phyloP scores from a whole-genome alignment of 2,329 filamentous ascomycete species.

The Alternaria tenuissima region DNA sequence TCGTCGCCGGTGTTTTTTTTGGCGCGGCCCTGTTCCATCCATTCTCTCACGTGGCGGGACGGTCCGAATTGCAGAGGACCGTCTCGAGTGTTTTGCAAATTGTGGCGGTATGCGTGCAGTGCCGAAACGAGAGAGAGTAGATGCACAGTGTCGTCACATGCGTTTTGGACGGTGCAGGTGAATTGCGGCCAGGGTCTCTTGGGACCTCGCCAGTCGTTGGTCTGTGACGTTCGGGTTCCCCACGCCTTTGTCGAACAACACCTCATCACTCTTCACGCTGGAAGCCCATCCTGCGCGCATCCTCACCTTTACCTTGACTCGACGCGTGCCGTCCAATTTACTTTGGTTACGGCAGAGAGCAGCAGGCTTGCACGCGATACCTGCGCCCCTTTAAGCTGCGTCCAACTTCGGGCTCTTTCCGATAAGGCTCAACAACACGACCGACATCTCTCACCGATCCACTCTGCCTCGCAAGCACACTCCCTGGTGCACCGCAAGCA shows the following conservation, averaged over 20 bases:
- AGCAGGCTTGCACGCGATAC: slow-evolving; percentile 34
- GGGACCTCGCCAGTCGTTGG: slow-evolving; percentile 25
- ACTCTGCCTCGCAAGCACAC: slow-evolving; percentile 22
- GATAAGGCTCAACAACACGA: slow-evolving; percentile 37
- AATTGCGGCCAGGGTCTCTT: slow-evolving; percentile 30
- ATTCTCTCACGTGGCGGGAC: slow-evolving; percentile 10
- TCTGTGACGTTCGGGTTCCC: slow-evolving; percentile 26
- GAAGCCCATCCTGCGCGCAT: slow-evolving; percentile 21
- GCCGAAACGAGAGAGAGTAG: background rate
- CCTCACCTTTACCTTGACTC: slow-evolving; percentile 13
- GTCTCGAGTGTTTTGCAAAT: background rate
- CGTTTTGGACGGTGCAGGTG: slow-evolving; percentile 15
- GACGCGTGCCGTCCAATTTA: slow-evolving; percentile 54
- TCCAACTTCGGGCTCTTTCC: slow-evolving; percentile 20
- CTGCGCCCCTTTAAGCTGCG: slow-evolving; percentile 32
- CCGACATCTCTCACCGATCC: slow-evolving; percentile 25
- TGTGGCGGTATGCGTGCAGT: background rate
- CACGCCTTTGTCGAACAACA: slow-evolving; percentile 34
- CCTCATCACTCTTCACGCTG: slow-evolving; percentile 37
- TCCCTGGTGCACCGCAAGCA: slow-evolving; percentile 19
- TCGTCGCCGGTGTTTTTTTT: background rate
- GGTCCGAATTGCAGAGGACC: background rate
- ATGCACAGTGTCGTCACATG: slow-evolving; percentile 19
- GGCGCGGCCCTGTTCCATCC: background rate
- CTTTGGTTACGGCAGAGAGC: slow-evolving; percentile 52